phyloP scores from a whole-genome alignment of 1,139 yeast species.

The Sporopachydermia cereana region DNA sequence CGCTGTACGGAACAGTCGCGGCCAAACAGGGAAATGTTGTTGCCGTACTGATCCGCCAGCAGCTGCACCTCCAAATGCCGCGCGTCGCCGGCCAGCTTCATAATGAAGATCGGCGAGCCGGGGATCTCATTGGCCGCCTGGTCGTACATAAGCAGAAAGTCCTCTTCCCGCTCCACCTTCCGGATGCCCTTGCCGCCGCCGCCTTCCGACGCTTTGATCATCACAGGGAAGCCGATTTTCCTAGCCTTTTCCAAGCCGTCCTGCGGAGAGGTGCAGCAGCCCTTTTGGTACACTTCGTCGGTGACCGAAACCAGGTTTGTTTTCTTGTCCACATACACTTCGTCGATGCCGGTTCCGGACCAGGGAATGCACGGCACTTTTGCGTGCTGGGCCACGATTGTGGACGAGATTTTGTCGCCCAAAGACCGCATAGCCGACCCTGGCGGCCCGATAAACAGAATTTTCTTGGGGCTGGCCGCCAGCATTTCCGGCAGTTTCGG shows the following conservation, averaged over 20 bases:
- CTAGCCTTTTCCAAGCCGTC: conserved; percentile 81
- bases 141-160: conserved; percentile 57
- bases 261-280: conserved; percentile 78
- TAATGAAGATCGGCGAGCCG: conserved; percentile 89
- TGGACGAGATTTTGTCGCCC: conserved; percentile 94
- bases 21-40: conserved; percentile 85
- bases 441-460: conserved; percentile 94
- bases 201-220: conserved; percentile 97
- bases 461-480: conserved; percentile 81
- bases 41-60: conserved; percentile 92
- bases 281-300: conserved; percentile 70
- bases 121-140: conserved; percentile 95
- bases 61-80: conserved; percentile 93
- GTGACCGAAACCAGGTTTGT: conserved; percentile 82
- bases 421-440: conserved; percentile 98
- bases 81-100: conserved; percentile 91
- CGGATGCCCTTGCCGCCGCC: conserved; percentile 99
- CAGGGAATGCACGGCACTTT: conserved; percentile 97
- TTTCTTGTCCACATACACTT: conserved; percentile 52
- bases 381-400: conserved; percentile 98
- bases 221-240: conserved; percentile 87
- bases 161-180: conserved; percentile 71
- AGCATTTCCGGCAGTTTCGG: conserved; percentile 87
- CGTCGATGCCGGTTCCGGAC: conserved; percentile 95
- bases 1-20: conserved; percentile 97